A percentile compares a stretch with the other conserved stretches of the same genome.
These are phyloP conservation scores for Dothidotthia symphoricarpi DNA, from an alignment of 2,329 filamentous ascomycete species.

Conservation along the genomic window DNA sequence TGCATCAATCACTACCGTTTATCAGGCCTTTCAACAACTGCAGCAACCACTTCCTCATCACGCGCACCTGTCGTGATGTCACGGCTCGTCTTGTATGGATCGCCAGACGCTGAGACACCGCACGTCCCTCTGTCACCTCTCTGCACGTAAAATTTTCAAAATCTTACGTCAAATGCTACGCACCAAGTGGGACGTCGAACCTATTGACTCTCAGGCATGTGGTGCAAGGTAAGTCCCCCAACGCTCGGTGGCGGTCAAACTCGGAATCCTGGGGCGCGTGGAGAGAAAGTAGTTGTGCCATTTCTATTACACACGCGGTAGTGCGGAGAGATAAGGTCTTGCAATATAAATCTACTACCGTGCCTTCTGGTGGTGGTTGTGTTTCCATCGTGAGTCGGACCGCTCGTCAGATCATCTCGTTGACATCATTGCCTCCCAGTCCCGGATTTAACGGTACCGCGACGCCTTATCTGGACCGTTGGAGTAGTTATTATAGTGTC, in stretches of 20 bases:
- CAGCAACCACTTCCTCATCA: neutral
- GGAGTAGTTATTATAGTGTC: too few relatives aligned
- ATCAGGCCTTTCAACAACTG: neutral
- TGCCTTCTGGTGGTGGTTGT: too few relatives aligned
- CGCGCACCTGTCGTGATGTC: slow-evolving; percentile 1
- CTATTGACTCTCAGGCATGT: slow-evolving; percentile 5
- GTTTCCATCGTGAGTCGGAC: too few relatives aligned
- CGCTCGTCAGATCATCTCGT: too few relatives aligned
- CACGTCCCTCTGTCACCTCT: slow-evolving; percentile 21
- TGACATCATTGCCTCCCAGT: too few relatives aligned
- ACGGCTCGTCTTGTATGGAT: slow-evolving; percentile 1
- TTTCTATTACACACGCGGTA: slow-evolving; percentile 12
- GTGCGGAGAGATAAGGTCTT: too few relatives aligned
- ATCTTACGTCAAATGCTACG: slow-evolving; percentile 28
- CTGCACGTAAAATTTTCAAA: slow-evolving; percentile 29
- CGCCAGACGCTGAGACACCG: slow-evolving; percentile 5
- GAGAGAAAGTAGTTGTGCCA: neutral
- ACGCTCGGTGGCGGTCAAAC: neutral
- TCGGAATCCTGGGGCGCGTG: too few relatives aligned
- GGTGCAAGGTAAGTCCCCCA: neutral
- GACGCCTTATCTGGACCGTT: too few relatives aligned
- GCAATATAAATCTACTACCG: too few relatives aligned
- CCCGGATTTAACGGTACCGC: too few relatives aligned
- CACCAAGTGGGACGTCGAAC: slow-evolving; percentile 31
- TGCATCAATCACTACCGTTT: slow-evolving; percentile 1